Evolutionary conservation across 1,139 yeast genomes (phyloP), one percentile per base, ranked within the genome.

Genomic region (Yamadazyma conglobata): DNA sequence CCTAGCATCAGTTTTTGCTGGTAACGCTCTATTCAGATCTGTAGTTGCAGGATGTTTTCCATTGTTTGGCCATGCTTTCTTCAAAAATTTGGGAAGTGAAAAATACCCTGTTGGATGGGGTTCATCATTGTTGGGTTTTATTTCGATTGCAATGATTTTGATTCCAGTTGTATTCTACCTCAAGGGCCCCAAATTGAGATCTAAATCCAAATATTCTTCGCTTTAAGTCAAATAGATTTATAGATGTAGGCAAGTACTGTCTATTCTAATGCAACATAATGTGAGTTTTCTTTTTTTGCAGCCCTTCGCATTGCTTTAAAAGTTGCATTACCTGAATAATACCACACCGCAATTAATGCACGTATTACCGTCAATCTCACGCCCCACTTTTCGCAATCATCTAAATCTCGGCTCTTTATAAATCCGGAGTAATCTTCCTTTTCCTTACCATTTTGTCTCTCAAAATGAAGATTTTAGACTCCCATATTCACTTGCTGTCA

Each of bases 91-190:
- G 24, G 54, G 54, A 16, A 54, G 55, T 9, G 47, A 53, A 1
- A 54, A 54, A 19, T 56, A 47, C 36, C 66, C 64, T 1, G 60
- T 78, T 39, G 88, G 84, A 0, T 80, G 88, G 87, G 89, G 86
- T 4, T 60, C 75, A 3, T 63, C 72, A 19, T 38, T 79, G 2
- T 52, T 81, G 30, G 87, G 74, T 1, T 72, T 78, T 46, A 50
- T 79, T 21, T 64, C 79, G 0, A 38, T 75, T 7, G 69, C 59
- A 0, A 64, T 83, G 73, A 65, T 79, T 32, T 82, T 84, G 1
- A 78, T 80, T 33, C 91, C 93, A 1, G 73, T 77, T 42, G 48
- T 73, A 19, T 55, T 58, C 34, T 52, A 50, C 30, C 24, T 44
- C 22, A 48, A 54, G 22, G 64, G 64, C 15, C 56, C 59, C 3